phyloP scores from a whole-genome alignment of 805 yeast species.

The Metschnikowia santaceciliae region DNA sequence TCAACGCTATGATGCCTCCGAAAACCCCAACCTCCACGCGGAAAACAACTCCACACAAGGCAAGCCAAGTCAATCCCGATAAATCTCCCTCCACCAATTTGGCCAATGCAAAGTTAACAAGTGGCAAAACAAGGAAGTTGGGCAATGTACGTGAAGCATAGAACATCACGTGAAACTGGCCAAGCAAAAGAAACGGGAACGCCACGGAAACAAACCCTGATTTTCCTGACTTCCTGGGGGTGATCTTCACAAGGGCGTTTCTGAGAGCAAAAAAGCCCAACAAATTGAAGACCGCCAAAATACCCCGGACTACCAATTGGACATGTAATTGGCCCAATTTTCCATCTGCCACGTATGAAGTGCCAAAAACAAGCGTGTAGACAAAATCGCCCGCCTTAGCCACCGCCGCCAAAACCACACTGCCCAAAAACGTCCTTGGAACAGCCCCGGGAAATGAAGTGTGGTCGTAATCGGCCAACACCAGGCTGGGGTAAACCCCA shows the following conservation, averaged over 20 bases:
- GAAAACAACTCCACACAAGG: slow-evolving; percentile 64
- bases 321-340: slow-evolving; percentile 40
- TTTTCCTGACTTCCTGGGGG: slow-evolving; percentile 15
- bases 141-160: slow-evolving; percentile 86
- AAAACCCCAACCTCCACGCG: slow-evolving; percentile 67
- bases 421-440: slow-evolving; percentile 79
- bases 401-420: slow-evolving; percentile 49
- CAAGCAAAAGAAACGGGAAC: slow-evolving; percentile 54
- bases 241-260: slow-evolving; percentile 24
- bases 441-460: slow-evolving; percentile 80
- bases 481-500: slow-evolving; percentile 43
- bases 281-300: slow-evolving; percentile 63
- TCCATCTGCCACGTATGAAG: slow-evolving; percentile 11
- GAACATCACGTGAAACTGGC: slow-evolving; percentile 77
- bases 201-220: slow-evolving; percentile 30
- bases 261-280: slow-evolving; percentile 50
- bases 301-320: slow-evolving; percentile 53
- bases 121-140: slow-evolving; percentile 79
- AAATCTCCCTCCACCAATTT: slow-evolving; percentile 48
- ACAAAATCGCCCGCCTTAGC: slow-evolving; percentile 33
- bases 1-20: slow-evolving; percentile 43
- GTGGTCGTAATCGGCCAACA: slow-evolving; percentile 63
- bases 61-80: slow-evolving; percentile 47
- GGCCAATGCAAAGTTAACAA: slow-evolving; percentile 55
- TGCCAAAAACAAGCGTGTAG: slow-evolving; percentile 11